Conservation (phyloP, 2,329 filamentous ascomycete genomes). For the Ceratocystis variospora region DNA sequence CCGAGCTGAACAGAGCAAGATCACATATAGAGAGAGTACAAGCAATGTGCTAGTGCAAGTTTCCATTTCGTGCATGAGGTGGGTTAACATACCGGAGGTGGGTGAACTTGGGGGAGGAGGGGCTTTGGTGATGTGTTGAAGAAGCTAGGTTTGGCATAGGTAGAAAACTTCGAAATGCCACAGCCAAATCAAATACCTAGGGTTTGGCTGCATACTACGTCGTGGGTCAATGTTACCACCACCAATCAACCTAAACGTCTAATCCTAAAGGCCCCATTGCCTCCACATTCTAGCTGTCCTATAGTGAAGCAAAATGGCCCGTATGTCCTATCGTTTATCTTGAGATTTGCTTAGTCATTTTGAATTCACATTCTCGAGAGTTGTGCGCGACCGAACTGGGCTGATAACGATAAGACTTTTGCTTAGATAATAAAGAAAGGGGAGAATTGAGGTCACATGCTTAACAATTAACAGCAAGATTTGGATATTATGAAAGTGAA, state of each 20-base stretch:
- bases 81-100: slow-evolving; percentile 7
- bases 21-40: background rate
- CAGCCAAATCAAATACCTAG: slow-evolving; percentile 14
- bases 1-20: background rate
- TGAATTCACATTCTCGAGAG: background rate
- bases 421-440: background rate
- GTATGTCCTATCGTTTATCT: background rate
- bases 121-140: slow-evolving; percentile 9
- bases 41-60: background rate
- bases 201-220: slow-evolving; percentile 15
- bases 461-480: background rate
- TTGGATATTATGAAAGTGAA: too few relatives aligned
- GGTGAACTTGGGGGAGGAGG: background rate
- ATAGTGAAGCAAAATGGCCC: background rate
- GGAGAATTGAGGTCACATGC: background rate
- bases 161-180: slow-evolving; percentile 18
- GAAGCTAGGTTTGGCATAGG: slow-evolving; percentile 18
- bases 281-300: slow-evolving; percentile 19
- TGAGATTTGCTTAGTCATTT: background rate
- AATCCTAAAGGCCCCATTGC: background rate
- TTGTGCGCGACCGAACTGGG: background rate
- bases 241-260: slow-evolving; percentile 1
- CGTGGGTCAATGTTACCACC: background rate
- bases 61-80: background rate
- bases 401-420: background rate